These are phyloP conservation scores for Arachnomyces sp. DNA, from an alignment of 2,329 filamentous ascomycete species.

Conservation along the genomic window DNA sequence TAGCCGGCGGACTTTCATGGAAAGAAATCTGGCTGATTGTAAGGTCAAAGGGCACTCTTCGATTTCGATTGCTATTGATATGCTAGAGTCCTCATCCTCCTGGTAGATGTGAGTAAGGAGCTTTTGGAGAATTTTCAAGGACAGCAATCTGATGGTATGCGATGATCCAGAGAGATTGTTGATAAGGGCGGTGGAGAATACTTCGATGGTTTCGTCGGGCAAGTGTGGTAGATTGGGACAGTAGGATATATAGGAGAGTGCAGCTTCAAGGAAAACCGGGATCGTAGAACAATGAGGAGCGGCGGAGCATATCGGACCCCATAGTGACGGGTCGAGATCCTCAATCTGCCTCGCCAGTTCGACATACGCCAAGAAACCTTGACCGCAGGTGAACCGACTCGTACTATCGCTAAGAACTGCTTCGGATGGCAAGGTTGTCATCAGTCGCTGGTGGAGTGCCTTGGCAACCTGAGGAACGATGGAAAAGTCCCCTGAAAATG, in stretches of 20 bases:
- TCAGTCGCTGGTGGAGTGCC: conserved; percentile 57
- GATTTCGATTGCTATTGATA: conserved; percentile 61
- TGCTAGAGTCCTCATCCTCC: conserved; percentile 37
- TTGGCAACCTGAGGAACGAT: conserved; percentile 59
- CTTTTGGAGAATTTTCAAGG: conserved; percentile 61
- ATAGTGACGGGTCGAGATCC: conserved; percentile 52
- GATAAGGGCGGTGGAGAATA: conserved; percentile 57
- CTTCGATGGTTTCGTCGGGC: conserved; percentile 50
- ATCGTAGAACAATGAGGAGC: conserved; percentile 58
- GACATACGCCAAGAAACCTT: conserved; percentile 65
- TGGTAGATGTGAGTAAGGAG: conserved; percentile 42
- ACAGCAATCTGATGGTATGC: conserved; percentile 63
- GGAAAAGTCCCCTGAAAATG: conserved; percentile 51
- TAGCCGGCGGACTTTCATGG: conserved; percentile 78
- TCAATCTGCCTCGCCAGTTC: conserved; percentile 54
- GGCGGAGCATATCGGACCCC: conserved; percentile 56
- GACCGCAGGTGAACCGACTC: conserved; percentile 64
- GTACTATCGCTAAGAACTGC: conserved; percentile 52
- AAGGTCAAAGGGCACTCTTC: conserved; percentile 73
- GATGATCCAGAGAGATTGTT: conserved; percentile 67
- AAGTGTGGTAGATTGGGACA: conserved; percentile 24
- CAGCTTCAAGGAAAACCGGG: conserved; percentile 57
- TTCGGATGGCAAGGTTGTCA: conserved; percentile 55
- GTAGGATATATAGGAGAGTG: conserved; percentile 42
- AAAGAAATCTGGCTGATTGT: conserved; percentile 65